phyloP scores from a whole-genome alignment of 2,329 filamentous ascomycete genomes.

The Rhinocladiella similis region DNA sequence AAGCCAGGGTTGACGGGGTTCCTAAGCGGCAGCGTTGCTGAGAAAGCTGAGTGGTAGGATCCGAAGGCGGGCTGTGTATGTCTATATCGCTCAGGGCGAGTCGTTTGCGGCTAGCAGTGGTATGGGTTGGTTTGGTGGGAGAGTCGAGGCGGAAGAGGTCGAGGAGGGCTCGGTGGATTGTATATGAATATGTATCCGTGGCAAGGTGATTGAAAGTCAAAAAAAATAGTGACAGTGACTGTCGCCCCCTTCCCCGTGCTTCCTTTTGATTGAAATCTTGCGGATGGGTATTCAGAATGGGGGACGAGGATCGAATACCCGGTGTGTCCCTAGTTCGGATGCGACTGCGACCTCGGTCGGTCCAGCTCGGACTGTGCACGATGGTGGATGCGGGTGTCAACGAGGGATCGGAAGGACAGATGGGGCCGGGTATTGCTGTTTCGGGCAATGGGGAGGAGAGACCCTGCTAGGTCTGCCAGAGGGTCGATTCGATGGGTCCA shows the following conservation, averaged over 20 bases:
- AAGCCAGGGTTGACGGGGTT: neutral
- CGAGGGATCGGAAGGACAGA: neutral
- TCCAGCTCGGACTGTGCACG: slow-evolving; percentile 4
- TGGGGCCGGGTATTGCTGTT: slow-evolving; percentile 5
- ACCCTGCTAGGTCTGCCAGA: neutral
- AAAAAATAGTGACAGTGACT: neutral
- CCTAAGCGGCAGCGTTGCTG: slow-evolving; percentile 11
- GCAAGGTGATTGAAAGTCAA: neutral
- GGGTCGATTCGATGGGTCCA: slow-evolving; percentile 3
- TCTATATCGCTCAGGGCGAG: neutral
- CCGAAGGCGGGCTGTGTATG: slow-evolving; percentile 5
- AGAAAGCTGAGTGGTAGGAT: slow-evolving; percentile 13
- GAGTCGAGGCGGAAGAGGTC: slow-evolving; percentile 2
- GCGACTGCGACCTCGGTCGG: slow-evolving; percentile 19
- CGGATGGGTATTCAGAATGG: neutral
- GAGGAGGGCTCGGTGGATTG: neutral
- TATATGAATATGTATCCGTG: slow-evolving; percentile 10
- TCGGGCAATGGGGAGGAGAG: slow-evolving; percentile 14
- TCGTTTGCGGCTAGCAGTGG: neutral
- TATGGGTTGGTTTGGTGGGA: neutral
- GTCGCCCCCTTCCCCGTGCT: slow-evolving; percentile 24
- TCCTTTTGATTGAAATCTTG: slow-evolving; percentile 1
- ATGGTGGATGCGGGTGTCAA: neutral
- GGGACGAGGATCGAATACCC: slow-evolving; percentile 18
- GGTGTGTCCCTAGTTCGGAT: slow-evolving; percentile 12